Conservation (phyloP, 225 moss, liverwort and hornwort species). For the Climacium dendroides region DNA sequence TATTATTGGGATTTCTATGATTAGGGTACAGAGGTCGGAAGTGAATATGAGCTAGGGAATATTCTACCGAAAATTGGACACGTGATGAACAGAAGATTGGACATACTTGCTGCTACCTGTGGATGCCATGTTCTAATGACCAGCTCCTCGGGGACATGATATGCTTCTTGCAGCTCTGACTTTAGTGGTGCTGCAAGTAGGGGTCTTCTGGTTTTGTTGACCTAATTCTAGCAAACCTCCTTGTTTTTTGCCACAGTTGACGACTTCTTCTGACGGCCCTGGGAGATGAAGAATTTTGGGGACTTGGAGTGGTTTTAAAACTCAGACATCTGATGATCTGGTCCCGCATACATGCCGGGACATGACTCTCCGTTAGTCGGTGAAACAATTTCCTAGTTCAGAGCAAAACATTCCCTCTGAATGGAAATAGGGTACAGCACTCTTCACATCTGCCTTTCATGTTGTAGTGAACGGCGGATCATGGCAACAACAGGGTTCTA, state of each 20-base stretch:
- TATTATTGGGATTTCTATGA: background rate
- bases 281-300: background rate
- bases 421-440: slow-evolving; percentile 12
- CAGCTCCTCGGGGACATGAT: background rate
- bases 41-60: background rate
- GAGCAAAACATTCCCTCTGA: background rate
- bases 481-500: slow-evolving; percentile 13
- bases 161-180: background rate
- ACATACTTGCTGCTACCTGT: background rate
- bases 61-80: background rate
- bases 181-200: background rate
- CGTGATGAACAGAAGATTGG: background rate
- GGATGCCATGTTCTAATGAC: background rate
- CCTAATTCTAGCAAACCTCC: background rate
- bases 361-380: background rate
- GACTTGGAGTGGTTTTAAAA: background rate
- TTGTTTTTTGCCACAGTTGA: background rate
- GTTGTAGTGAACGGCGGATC: slow-evolving; percentile 9
- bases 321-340: background rate
- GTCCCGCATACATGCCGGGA: background rate
- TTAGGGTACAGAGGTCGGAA: background rate
- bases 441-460: slow-evolving; percentile 13
- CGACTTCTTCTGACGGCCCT: background rate
- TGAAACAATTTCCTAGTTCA: background rate
- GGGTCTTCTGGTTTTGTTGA: background rate